Percentiles rank a stretch among this genome's conserved stretches.
Evolutionary conservation across 768 basidiomycete genomes (phyloP).

Genomic region (Phanerochaete sordida): DNA sequence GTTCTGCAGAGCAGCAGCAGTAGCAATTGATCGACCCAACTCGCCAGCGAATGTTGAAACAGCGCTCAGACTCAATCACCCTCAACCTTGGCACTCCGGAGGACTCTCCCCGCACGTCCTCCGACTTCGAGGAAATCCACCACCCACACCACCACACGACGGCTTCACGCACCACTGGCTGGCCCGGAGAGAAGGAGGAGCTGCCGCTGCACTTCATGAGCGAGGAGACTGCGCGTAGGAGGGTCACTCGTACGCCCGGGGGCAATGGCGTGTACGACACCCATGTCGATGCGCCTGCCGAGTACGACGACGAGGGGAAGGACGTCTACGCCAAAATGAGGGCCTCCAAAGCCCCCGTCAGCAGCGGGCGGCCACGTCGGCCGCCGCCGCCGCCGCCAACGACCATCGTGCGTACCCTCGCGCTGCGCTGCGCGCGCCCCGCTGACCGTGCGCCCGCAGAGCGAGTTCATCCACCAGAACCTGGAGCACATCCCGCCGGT

Average conservation of each 20-base stretch:
- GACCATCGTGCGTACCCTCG: conserved; percentile 30
- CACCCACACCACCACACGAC: conserved; percentile 39
- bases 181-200: conserved; percentile 34
- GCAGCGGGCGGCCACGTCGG: conserved; percentile 57
- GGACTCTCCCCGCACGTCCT: conserved; percentile 46
- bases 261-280: conserved; percentile 24
- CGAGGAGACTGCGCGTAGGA: conserved; percentile 47
- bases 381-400: conserved; percentile 63
- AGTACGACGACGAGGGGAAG: conserved; percentile 64
- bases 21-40: neutral
- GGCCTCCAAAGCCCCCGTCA: conserved; percentile 24
- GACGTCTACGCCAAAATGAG: conserved; percentile 51
- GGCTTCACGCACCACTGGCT: conserved; percentile 27
- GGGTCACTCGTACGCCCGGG: conserved; percentile 36
- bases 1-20: conserved; percentile 8
- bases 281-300: conserved; percentile 25
- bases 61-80: conserved; percentile 45
- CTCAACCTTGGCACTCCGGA: conserved; percentile 62
- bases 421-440: conserved; percentile 1
- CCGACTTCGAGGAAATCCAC: conserved; percentile 69
- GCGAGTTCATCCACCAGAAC: conserved; percentile 78
- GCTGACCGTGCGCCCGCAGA: conserved; percentile 34
- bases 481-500: conserved; percentile 73
- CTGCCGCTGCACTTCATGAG: conserved; percentile 51
- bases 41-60: conserved; percentile 4